Conservation (phyloP, 257 asterid species). For the Striga asiatica region DNA sequence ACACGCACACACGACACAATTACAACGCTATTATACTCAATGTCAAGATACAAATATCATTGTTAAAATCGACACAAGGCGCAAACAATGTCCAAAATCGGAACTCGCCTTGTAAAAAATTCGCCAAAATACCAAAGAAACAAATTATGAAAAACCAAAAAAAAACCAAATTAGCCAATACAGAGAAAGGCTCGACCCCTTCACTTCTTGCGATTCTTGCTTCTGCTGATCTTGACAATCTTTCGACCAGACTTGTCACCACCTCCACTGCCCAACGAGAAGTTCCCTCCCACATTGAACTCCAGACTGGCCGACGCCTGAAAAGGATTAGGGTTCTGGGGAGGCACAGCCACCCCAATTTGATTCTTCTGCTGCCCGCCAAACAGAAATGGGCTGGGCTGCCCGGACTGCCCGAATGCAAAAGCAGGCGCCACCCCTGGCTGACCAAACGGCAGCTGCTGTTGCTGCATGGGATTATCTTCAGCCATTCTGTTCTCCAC, state of each 20-base stretch:
- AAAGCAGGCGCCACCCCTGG: conserved; percentile 37
- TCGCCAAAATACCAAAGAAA: too few relatives aligned
- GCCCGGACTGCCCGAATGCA: conserved; percentile 38
- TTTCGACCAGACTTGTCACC: conserved; percentile 49
- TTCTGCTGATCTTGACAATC: conserved; percentile 33
- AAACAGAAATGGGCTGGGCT: conserved; percentile 41
- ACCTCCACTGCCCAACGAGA: conserved; percentile 67
- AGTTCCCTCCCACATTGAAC: conserved; percentile 57
- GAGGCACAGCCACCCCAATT: conserved; percentile 29
- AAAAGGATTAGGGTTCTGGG: conserved; percentile 34
- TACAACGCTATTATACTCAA: too few relatives aligned
- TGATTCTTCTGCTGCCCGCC: conserved; percentile 56
- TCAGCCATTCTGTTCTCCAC: conserved; percentile 96
- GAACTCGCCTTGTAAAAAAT: too few relatives aligned
- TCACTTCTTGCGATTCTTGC: conserved; percentile 48
- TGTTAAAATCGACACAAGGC: too few relatives aligned
- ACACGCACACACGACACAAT: too few relatives aligned
- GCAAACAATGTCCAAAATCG: too few relatives aligned
- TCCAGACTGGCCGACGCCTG: conserved; percentile 47
- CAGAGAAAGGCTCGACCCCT: too few relatives aligned
- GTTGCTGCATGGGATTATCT: conserved; percentile 57
- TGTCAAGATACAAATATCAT: too few relatives aligned
- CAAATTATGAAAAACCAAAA: too few relatives aligned
- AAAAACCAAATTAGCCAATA: too few relatives aligned
- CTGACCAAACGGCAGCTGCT: conserved; percentile 39